phyloP scores from a whole-genome alignment of 73 alveolate species.

The Symbiodinium pilosum region DNA sequence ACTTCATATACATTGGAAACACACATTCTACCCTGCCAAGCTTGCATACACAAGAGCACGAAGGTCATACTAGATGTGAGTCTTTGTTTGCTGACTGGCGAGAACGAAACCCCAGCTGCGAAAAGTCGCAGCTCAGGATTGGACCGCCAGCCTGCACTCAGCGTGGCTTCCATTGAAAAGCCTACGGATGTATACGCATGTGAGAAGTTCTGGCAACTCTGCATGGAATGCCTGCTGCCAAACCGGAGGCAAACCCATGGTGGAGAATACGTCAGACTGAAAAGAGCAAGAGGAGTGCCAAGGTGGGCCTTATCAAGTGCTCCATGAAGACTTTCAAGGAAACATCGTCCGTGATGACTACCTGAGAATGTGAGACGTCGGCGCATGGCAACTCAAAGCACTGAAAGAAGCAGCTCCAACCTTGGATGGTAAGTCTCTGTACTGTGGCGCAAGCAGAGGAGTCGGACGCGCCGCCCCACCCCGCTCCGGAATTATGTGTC shows the following conservation, averaged over 20 bases:
- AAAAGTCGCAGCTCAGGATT: constrained; percentile 38
- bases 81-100: too few relatives aligned
- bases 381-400: too few relatives aligned
- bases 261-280: too few relatives aligned
- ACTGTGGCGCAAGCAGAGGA: constrained; percentile 31
- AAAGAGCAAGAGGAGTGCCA: too few relatives aligned
- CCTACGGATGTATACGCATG: too few relatives aligned
- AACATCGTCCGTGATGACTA: constrained; percentile 93
- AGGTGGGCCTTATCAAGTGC: constrained; percentile 61
- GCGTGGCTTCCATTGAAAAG: too few relatives aligned
- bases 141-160: constrained; percentile 72
- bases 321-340: constrained; percentile 93
- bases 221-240: too few relatives aligned
- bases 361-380: constrained; percentile 8
- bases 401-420: not conserved
- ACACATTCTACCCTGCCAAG: not conserved
- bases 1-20: not conserved
- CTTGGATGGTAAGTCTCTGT: too few relatives aligned
- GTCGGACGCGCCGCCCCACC: constrained; percentile 66
- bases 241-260: too few relatives aligned
- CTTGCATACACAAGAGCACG: not conserved
- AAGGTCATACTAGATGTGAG: too few relatives aligned
- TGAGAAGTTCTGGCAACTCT: not conserved
- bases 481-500: constrained; percentile 85
- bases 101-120: not conserved